A percentile compares a stretch with the other conserved stretches of the same genome.
These are phyloP conservation scores for Ascochyta fabae DNA, from an alignment of 2,329 filamentous ascomycete genomes.

Conservation along the genomic window DNA sequence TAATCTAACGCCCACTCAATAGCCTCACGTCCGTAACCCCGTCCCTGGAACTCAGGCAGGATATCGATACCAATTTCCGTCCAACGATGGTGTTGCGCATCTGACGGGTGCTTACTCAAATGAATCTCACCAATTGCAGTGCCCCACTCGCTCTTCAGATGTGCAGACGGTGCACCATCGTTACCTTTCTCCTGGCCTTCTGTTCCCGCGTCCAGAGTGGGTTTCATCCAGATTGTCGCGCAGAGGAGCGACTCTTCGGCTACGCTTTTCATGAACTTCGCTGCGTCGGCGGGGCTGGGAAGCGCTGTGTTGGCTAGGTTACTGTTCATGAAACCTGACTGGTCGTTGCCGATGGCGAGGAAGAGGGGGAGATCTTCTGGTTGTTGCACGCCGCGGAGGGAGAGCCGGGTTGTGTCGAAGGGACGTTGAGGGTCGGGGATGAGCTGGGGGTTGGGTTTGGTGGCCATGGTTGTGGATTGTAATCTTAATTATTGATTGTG, in stretches of 20 bases:
- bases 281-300: conserved; percentile 20
- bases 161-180: not conserved
- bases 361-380: conserved; percentile 33
- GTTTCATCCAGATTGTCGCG: conserved; percentile 31
- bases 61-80: conserved; percentile 53
- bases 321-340: conserved; percentile 34
- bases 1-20: conserved; percentile 58
- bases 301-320: conserved; percentile 31
- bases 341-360: conserved; percentile 32
- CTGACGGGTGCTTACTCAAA: not conserved
- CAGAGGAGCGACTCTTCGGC: conserved; percentile 29
- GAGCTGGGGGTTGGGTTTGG: not conserved
- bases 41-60: conserved; percentile 42
- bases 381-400: conserved; percentile 33
- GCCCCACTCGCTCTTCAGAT: conserved; percentile 14
- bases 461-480: not conserved
- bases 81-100: conserved; percentile 53
- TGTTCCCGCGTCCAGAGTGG: not conserved
- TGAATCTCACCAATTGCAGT: conserved; percentile 21
- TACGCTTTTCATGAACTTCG: conserved; percentile 25
- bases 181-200: not conserved
- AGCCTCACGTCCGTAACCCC: conserved; percentile 57
- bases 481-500: too few species aligned
- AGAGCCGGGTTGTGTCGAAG: conserved; percentile 32
- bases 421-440: conserved; percentile 19